Conservation (phyloP, 768 basidiomycete genomes). For the Lepiota venenata region DNA sequence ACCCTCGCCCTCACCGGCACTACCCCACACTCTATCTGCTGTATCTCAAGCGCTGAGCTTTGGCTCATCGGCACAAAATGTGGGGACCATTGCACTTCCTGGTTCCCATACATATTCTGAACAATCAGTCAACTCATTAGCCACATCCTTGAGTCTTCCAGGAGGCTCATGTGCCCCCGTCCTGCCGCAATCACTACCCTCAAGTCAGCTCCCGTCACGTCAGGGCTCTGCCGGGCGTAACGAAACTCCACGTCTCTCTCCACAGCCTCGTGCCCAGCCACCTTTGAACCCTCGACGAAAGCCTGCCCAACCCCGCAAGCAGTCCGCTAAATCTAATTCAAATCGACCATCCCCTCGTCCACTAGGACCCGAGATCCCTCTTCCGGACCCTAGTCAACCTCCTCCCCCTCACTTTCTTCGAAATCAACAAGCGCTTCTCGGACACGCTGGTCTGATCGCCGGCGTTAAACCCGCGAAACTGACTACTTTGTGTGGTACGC, state of each 20-base stretch:
- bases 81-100: conserved; percentile 99
- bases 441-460: conserved; percentile 67
- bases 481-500: conserved; percentile 32
- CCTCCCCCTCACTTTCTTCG: conserved; percentile 68
- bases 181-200: conserved; percentile 16
- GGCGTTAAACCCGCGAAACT: conserved; percentile 59
- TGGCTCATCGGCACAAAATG: conserved; percentile 65
- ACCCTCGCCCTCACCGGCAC: conserved; percentile 56
- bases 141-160: conserved; percentile 50
- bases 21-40: conserved; percentile 35
- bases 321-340: conserved; percentile 31
- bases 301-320: conserved; percentile 26
- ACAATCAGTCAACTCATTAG: conserved; percentile 79
- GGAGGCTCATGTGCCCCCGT: conserved; percentile 38
- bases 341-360: conserved; percentile 43
- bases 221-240: conserved; percentile 7
- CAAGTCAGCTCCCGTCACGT: conserved; percentile 5
- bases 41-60: conserved; percentile 7
- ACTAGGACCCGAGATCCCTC: conserved; percentile 49
- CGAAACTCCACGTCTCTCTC: conserved; percentile 11
- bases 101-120: conserved; percentile 89
- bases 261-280: conserved; percentile 14
- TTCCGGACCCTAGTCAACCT: conserved; percentile 62
- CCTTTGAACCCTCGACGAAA: conserved; percentile 17
- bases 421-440: conserved; percentile 68